Conservation (phyloP, 2,329 filamentous ascomycete genomes). For the Claviceps monticola region DNA sequence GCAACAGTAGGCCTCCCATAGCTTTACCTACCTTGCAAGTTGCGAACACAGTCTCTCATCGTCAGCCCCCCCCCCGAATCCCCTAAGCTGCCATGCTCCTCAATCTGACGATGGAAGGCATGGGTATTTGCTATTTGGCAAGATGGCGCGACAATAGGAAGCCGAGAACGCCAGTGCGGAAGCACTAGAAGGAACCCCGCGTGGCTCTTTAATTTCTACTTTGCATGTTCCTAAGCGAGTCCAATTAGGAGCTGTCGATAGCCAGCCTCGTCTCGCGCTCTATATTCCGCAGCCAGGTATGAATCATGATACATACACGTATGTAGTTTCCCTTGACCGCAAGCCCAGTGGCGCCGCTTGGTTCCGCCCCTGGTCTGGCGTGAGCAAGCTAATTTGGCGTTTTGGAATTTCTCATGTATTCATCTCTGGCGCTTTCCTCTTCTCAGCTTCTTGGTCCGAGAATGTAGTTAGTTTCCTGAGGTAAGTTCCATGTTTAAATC, state of each 20-base stretch:
- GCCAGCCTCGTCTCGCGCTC: neutral
- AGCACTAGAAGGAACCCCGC: slow-evolving; percentile 4
- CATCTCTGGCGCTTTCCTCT: neutral
- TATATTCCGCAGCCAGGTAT: too few species aligned
- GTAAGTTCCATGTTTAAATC: too few species aligned
- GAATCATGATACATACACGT: too few species aligned
- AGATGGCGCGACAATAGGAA: neutral
- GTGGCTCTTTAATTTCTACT: slow-evolving; percentile 3
- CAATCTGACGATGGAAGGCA: neutral
- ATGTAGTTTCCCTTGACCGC: slow-evolving; percentile 1
- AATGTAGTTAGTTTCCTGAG: too few species aligned
- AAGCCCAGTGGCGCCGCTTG: slow-evolving; percentile 1
- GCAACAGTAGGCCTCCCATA: too few species aligned
- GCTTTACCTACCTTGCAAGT: too few species aligned
- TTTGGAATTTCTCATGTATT: neutral
- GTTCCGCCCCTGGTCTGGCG: slow-evolving; percentile 3
- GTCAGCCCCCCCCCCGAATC: too few species aligned
- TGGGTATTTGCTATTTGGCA: neutral
- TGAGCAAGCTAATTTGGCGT: neutral
- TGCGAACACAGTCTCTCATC: too few species aligned
- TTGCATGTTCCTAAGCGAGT: slow-evolving; percentile 4
- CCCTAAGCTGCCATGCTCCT: too few species aligned
- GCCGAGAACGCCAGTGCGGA: neutral
- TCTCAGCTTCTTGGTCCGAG: neutral
- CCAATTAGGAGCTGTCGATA: slow-evolving; percentile 1